Evolutionary conservation across 179 eudicot genomes (phyloP).

Genomic region (Beta lomatogona): DNA sequence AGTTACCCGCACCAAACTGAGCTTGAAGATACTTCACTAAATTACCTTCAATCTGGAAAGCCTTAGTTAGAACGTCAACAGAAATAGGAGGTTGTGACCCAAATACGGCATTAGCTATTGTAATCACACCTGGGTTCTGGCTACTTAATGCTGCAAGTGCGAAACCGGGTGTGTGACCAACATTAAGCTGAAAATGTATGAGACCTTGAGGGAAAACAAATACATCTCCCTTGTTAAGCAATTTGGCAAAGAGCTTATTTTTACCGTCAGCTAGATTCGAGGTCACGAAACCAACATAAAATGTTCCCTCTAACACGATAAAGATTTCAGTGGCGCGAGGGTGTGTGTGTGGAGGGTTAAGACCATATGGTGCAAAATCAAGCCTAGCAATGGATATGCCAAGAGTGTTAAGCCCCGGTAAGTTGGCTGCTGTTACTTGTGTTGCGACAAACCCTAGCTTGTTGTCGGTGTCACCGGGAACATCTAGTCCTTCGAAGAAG

Average conservation of each 20-base stretch:
- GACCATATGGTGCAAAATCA: slow-evolving; percentile 22
- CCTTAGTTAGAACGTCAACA: slow-evolving; percentile 14
- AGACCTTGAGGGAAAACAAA: slow-evolving; percentile 19
- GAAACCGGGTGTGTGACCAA: slow-evolving; percentile 3
- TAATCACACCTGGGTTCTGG: slow-evolving; percentile 14
- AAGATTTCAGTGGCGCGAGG: slow-evolving; percentile 19
- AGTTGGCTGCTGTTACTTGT: neutral
- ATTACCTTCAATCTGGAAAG: slow-evolving; percentile 8
- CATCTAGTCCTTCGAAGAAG: slow-evolving; percentile 7
- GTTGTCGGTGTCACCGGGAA: slow-evolving; percentile 2
- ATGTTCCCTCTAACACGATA: slow-evolving; percentile 6
- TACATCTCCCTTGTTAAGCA: slow-evolving; percentile 13
- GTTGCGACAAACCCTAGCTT: slow-evolving; percentile 10
- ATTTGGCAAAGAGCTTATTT: neutral
- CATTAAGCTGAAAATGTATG: slow-evolving; percentile 14
- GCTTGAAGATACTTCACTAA: slow-evolving; percentile 7
- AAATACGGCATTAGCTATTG: slow-evolving; percentile 15
- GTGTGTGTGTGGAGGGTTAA: slow-evolving; percentile 17
- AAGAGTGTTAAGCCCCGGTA: slow-evolving; percentile 7
- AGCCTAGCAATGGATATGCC: slow-evolving; percentile 18
- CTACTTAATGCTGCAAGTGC: slow-evolving; percentile 15
- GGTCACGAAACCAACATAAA: slow-evolving; percentile 10
- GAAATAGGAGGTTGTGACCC: slow-evolving; percentile 15
- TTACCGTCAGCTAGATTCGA: neutral
- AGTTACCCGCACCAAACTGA: slow-evolving; percentile 3